phyloP scores from a whole-genome alignment of 768 basidiomycete genomes.

The Termitomyces eurrhizus region DNA sequence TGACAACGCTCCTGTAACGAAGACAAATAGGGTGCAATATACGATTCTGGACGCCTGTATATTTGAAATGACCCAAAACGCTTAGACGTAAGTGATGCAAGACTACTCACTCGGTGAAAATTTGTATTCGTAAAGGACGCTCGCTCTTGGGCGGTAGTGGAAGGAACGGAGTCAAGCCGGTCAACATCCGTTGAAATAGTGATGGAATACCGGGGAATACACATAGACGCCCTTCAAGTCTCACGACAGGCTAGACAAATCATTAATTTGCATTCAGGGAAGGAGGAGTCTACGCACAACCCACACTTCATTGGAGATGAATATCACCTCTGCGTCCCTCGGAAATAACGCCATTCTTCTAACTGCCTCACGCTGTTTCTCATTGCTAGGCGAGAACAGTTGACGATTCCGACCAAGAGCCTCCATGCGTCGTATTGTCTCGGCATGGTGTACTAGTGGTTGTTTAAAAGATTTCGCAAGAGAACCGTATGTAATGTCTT shows the following conservation, averaged over 20 bases:
- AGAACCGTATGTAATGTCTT: conserved; percentile 87
- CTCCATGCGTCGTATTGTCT: conserved; percentile 73
- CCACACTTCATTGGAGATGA: conserved; percentile 79
- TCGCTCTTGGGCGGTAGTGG: conserved; percentile 73
- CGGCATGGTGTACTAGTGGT: conserved; percentile 65
- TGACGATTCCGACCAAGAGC: conserved; percentile 53
- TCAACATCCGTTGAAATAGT: conserved; percentile 80
- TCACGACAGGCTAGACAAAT: conserved; percentile 67
- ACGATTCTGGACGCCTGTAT: conserved; percentile 68
- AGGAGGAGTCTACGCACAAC: conserved; percentile 50
- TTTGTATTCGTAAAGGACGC: conserved; percentile 75
- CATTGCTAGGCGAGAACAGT: conserved; percentile 58
- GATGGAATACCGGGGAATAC: conserved; percentile 89
- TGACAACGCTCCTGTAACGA: conserved; percentile 69
- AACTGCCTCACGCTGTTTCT: conserved; percentile 73
- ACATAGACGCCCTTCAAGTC: conserved; percentile 82
- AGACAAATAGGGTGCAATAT: conserved; percentile 80
- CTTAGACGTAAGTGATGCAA: conserved; percentile 2
- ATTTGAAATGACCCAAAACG: neutral
- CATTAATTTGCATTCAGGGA: conserved; percentile 4
- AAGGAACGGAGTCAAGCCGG: conserved; percentile 66
- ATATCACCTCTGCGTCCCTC: conserved; percentile 70
- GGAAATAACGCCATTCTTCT: conserved; percentile 92
- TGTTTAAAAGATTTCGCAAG: conserved; percentile 83
- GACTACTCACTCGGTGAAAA: conserved; percentile 68